Base-by-base conservation (phyloP, 2,329 filamentous ascomycete species). In the Ascocoryne sarcoides region DNA sequence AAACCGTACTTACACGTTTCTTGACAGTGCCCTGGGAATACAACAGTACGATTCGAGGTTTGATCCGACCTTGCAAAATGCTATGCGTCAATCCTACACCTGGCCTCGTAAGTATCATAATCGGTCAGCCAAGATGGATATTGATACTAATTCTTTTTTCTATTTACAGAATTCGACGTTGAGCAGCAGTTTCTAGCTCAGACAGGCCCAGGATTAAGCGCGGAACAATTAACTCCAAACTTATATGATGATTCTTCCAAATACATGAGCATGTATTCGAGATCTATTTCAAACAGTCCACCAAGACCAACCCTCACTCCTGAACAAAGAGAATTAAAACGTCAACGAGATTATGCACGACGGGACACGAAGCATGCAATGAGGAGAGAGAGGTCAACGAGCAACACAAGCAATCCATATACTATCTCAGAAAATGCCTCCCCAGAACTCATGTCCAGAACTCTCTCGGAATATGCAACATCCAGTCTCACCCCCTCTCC, bases 321-420 rank as follows among this genome's bases (percentile, higher is more conserved):
- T 5, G 75, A 79, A 55, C 75, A 79, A 57, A 70, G 76, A 47
- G 75, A 78, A 53, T 57, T 79, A 31, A 79, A 76, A 62, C 68
- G 75, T 43, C 75, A 80, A 52, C 67, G 70, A 45, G 75, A 79
- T 49, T 72, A 71, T 50, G 71, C 66, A 32, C 70, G 77, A 42
- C 66, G 76, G 49, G 73, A 76, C 49, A 70, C 71, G 5, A 80
- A 79, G 55, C 58, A 71, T 12, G 68, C 75, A 43, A 63, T 70
- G 36, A 67, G 70, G 47, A 69, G 75, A 39, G 65, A 59, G 18
- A 46, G 57, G 31, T 60, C 58, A 16, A 34, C 50, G 18, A 60
- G 55, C 47, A 59, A 55, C 36, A 41, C 45, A 18, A 61, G 57
- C 42, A 59, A 56, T 30, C 53, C 54, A 40, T 60, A 60, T 38